phyloP scores from a whole-genome alignment of 805 yeast genomes.

The Wickerhamiella cacticola region DNA sequence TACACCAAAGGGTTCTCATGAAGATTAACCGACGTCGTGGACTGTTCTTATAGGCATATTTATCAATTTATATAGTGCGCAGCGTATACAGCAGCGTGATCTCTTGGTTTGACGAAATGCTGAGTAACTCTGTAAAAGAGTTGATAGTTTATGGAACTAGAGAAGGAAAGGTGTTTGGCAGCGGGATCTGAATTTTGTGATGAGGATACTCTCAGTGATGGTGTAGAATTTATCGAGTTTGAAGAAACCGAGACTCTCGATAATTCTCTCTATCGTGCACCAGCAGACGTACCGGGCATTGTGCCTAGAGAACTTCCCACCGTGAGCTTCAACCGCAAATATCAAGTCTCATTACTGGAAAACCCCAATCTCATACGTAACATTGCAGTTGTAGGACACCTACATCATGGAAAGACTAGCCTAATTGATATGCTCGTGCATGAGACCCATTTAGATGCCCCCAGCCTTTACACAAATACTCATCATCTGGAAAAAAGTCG shows the following conservation, averaged over 20 bases:
- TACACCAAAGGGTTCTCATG: no score
- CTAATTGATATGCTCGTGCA: conserved; percentile 54
- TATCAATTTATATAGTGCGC: no score
- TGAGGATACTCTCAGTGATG: conserved; percentile 36
- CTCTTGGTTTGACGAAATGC: no score
- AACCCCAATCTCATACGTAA: conserved; percentile 60
- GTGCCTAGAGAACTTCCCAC: conserved; percentile 39
- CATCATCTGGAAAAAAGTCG: conserved; percentile 57
- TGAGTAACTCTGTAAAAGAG: no score
- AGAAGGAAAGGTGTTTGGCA: no score
- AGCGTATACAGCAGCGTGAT: no score
- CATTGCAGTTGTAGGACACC: conserved; percentile 64
- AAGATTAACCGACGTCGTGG: no score
- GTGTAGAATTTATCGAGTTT: conserved; percentile 52
- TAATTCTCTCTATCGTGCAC: conserved; percentile 40
- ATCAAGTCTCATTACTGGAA: conserved; percentile 38
- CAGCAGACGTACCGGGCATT: neutral
- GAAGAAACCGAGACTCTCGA: conserved; percentile 39
- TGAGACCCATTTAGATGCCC: conserved; percentile 47
- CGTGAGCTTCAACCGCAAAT: conserved; percentile 49
- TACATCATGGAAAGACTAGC: conserved; percentile 80
- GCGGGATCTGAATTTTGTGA: no score
- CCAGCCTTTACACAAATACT: conserved; percentile 44
- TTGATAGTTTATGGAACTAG: no score
- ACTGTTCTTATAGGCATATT: no score